phyloP scores from a whole-genome alignment of 2,329 filamentous ascomycete genomes.

The Fusarium sp. region DNA sequence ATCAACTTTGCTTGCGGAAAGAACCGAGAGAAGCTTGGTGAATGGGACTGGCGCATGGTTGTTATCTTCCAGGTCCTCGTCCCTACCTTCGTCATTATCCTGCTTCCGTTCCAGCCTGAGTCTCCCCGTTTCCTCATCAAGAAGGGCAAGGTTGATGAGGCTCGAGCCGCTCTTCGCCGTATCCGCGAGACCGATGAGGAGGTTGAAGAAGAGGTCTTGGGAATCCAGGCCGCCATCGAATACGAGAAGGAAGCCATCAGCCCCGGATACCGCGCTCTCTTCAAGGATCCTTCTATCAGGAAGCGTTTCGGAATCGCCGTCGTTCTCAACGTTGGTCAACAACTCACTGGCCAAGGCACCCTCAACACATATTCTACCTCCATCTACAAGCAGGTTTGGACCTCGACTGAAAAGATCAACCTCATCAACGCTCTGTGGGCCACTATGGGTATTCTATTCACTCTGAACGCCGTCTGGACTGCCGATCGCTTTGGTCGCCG shows the following conservation, averaged over 20 bases:
- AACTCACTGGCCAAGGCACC: constrained; percentile 77
- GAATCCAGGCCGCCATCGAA: constrained; percentile 75
- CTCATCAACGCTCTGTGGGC: constrained; percentile 81
- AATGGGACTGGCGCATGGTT: constrained; percentile 81
- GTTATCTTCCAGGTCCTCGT: constrained; percentile 79
- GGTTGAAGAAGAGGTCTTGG: constrained; percentile 72
- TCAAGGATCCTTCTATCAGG: constrained; percentile 75
- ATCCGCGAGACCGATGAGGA: constrained; percentile 74
- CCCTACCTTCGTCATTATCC: constrained; percentile 68
- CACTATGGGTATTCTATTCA: constrained; percentile 78
- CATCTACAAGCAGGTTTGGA: constrained; percentile 79
- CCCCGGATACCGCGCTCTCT: constrained; percentile 71
- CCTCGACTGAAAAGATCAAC: constrained; percentile 67
- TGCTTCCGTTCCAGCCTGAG: constrained; percentile 75
- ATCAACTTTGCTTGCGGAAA: constrained; percentile 72
- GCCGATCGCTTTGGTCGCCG: constrained; percentile 78
- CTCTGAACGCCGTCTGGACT: constrained; percentile 78
- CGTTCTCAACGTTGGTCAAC: constrained; percentile 76
- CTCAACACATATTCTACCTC: constrained; percentile 79
- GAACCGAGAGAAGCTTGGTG: constrained; percentile 65
- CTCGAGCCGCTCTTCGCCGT: constrained; percentile 64
- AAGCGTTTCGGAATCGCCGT: constrained; percentile 74
- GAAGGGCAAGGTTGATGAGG: constrained; percentile 68
- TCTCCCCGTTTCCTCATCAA: constrained; percentile 76
- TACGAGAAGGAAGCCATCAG: constrained; percentile 78